phyloP scores from a whole-genome alignment of 1,284 basidiomycete genomes.

The Grifola frondosa region DNA sequence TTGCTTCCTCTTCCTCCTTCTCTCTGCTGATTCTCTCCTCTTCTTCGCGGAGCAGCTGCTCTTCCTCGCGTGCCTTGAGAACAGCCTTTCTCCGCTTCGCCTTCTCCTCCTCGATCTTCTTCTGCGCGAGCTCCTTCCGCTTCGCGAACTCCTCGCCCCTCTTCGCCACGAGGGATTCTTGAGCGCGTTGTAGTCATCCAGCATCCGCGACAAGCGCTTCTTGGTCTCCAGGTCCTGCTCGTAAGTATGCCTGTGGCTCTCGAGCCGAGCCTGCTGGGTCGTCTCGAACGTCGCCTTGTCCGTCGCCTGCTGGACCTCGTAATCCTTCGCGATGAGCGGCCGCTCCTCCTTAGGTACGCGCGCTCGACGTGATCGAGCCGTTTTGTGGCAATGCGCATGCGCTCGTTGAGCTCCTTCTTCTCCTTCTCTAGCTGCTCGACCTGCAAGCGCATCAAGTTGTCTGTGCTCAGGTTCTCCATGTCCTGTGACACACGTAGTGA shows the following conservation, averaged over 20 bases:
- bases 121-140: constrained; percentile 57
- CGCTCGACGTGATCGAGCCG: constrained; percentile 96
- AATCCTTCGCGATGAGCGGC: constrained; percentile 85
- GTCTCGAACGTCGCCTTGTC: constrained; percentile 75
- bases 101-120: constrained; percentile 88
- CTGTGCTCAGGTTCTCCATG: constrained; percentile 84
- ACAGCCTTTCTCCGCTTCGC: constrained; percentile 62
- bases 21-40: constrained; percentile 48
- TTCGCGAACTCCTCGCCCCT: constrained; percentile 73
- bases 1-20: constrained; percentile 51
- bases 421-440: constrained; percentile 97
- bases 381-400: constrained; percentile 83
- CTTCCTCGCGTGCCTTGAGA: constrained; percentile 58
- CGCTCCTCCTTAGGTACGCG: constrained; percentile 92
- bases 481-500: constrained; percentile 46
- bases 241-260: constrained; percentile 64
- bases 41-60: constrained; percentile 45
- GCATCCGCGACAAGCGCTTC: constrained; percentile 73
- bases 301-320: constrained; percentile 80
- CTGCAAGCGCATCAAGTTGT: constrained; percentile 88
- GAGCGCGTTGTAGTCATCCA: constrained; percentile 71
- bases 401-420: constrained; percentile 86
- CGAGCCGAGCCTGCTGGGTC: constrained; percentile 61
- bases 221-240: constrained; percentile 77
- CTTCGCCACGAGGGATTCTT: constrained; percentile 61